Evolutionary conservation across 169 alveolate genomes (phyloP), one percentile per base, ranked within the genome.

Genomic region (Plasmodium knowlesi): DNA sequence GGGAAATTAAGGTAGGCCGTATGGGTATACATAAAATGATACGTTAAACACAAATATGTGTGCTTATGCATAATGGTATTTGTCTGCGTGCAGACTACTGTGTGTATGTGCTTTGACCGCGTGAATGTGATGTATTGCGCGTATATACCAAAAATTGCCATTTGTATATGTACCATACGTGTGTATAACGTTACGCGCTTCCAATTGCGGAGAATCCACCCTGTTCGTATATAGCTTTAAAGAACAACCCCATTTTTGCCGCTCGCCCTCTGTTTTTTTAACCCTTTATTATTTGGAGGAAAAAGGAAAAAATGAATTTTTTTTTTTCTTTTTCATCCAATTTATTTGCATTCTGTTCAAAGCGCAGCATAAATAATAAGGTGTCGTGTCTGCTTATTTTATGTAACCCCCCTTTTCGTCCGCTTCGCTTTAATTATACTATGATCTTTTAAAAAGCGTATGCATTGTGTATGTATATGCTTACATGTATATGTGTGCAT

Each of bases 151-250:
- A 41, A 79, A 41, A 79, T 43, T 22, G 43, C 46, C n/a, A 79
- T 79, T 41, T 16, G 54, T 79, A 79, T 79, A 6, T 41, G 54
- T 79, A 41, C 54, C 54, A 79, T 79, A 79, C 32, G 32, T 79
- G 28, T 79, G 19, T 41, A 25, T 79, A 41, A 41, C 71, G 41
- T 22, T 50, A 79, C 32, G 73, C 32, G 70, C 54, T 10, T 41
- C 2, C 50, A 19, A 0, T 22, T 79, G 25, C 74, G 39, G 61
- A 43, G 67, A 81, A 57, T 28, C 8, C 8, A 19, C 76, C 28
- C 37, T 25, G 50, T 81, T 81, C 67, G 61, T 50, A 50, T 50
- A 46, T 50, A 81, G 86, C 22, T 43, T 67, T 57, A 81, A 81
- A 50, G n/a, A 43, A 25, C 67, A 41, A 34, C 67, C 61, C 22